These are phyloP conservation scores for Alternaria rosae DNA, from an alignment of 2,329 filamentous ascomycete species.

Conservation along the genomic window DNA sequence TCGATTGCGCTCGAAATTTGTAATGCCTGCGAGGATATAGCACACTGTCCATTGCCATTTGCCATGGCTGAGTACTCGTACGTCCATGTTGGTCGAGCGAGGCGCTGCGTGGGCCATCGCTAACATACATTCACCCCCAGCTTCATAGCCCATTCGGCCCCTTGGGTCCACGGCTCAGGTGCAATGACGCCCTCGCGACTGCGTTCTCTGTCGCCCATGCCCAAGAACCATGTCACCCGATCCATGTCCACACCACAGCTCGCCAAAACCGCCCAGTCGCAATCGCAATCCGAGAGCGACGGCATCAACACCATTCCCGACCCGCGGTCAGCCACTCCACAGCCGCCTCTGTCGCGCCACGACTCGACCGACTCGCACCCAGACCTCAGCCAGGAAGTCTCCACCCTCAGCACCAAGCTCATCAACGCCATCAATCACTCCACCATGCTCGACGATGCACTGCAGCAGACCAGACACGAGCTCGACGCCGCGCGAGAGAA, in stretches of 20 bases:
- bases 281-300: conserved; percentile 57
- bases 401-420: conserved; percentile 90
- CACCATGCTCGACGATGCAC: conserved; percentile 85
- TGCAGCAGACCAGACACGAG: conserved; percentile 83
- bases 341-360: conserved; percentile 42
- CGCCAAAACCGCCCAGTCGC: conserved; percentile 40
- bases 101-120: conserved; percentile 15
- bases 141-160: conserved; percentile 43
- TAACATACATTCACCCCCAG: conserved; percentile 28
- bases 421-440: conserved; percentile 98
- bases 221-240: conserved; percentile 48
- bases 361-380: conserved; percentile 62
- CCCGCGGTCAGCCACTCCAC: conserved; percentile 54
- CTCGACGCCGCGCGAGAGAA: conserved; percentile 74
- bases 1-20: too few relatives aligned
- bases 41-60: conserved; percentile 4
- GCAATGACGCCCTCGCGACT: conserved; percentile 47
- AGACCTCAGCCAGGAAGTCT: conserved; percentile 77
- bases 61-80: conserved; percentile 39
- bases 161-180: conserved; percentile 44
- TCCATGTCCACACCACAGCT: conserved; percentile 50
- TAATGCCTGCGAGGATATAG: conserved; percentile 14
- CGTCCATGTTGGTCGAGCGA: conserved; percentile 14
- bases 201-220: conserved; percentile 46
- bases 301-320: conserved; percentile 74